A percentile compares a stretch with the other conserved stretches of the same genome.
phyloP scores from a whole-genome alignment of 139 green algal species.

The Volvox africanus region DNA sequence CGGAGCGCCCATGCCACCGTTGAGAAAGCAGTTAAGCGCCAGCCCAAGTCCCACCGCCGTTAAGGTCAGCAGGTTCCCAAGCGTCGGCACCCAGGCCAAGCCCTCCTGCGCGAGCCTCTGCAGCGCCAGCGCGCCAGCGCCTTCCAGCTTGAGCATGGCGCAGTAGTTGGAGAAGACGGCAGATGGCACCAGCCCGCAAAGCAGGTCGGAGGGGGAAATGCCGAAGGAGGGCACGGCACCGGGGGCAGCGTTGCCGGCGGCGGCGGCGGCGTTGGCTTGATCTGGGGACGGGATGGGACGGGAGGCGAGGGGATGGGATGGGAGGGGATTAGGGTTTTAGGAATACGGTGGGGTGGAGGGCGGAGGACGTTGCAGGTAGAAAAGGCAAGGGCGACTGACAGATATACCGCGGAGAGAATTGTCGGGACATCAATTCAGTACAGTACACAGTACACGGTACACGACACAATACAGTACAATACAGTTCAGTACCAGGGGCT shows the following conservation, averaged over 20 bases:
- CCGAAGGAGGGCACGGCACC: background rate
- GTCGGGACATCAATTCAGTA: too few relatives aligned
- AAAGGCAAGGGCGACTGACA: too few relatives aligned
- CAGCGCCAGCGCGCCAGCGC: slow-evolving; percentile 60
- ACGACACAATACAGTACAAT: too few relatives aligned
- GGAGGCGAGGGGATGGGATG: background rate
- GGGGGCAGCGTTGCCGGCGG: background rate
- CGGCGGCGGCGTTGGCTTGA: background rate
- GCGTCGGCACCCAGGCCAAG: slow-evolving; percentile 82
- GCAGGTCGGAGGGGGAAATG: slow-evolving; percentile 56
- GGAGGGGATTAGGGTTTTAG: too few relatives aligned
- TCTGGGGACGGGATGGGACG: background rate
- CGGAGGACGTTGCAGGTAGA: background rate
- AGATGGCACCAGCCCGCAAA: slow-evolving; percentile 64
- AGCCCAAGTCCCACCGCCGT: slow-evolving; percentile 80
- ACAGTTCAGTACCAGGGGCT: too few relatives aligned
- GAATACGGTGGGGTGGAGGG: background rate
- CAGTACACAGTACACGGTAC: too few relatives aligned
- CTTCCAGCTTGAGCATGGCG: slow-evolving; percentile 62
- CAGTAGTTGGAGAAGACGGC: slow-evolving; percentile 42
- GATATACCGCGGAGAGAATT: too few relatives aligned
- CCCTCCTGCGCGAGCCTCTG: slow-evolving; percentile 71
- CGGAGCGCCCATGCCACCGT: slow-evolving; percentile 37
- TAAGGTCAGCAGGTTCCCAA: slow-evolving; percentile 85
- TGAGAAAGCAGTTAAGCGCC: slow-evolving; percentile 73